Conservation (phyloP, 2,329 filamentous ascomycete species). For the Domatiomyces catenatus region DNA sequence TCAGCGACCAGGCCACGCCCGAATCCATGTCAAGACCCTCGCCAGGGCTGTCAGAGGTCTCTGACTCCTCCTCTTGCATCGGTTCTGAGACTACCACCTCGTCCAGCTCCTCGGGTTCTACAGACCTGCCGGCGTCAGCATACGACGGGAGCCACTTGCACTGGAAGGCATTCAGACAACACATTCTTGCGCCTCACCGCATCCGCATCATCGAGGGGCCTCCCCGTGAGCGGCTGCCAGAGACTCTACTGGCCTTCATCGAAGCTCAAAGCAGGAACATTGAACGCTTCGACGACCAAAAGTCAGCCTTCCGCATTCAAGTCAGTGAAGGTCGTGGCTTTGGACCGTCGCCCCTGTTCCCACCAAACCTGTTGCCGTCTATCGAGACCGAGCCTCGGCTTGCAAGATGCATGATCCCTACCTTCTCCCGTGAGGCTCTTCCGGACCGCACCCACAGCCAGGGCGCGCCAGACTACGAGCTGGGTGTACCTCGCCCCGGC, state of each 20-base stretch:
- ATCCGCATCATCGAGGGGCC: constrained; percentile 12
- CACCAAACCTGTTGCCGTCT: constrained; percentile 13
- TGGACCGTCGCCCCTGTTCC: constrained; percentile 15
- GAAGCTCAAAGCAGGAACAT: constrained; percentile 7
- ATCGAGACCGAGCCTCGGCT: constrained; percentile 11
- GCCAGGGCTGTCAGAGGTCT: neutral
- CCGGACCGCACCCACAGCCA: constrained; percentile 11
- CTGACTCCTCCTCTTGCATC: neutral
- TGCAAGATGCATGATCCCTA: constrained; percentile 14
- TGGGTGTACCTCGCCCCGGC: constrained; percentile 13
- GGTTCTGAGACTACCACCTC: neutral
- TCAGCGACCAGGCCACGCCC: neutral
- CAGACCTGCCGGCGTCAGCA: constrained; percentile 5
- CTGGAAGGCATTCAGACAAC: constrained; percentile 13
- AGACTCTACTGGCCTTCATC: constrained; percentile 10
- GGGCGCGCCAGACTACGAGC: constrained; percentile 9
- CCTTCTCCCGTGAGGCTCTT: constrained; percentile 13
- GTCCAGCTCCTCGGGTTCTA: neutral
- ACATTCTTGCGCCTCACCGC: constrained; percentile 13
- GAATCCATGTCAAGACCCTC: neutral
- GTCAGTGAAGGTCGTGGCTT: constrained; percentile 12
- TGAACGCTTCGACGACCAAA: constrained; percentile 8
- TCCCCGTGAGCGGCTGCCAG: constrained; percentile 9
- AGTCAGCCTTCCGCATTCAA: constrained; percentile 10
- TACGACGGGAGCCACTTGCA: constrained; percentile 13